Evolutionary conservation across 495 filamentous ascomycete genomes (phyloP).

Genomic region (Tricharina praecox): DNA sequence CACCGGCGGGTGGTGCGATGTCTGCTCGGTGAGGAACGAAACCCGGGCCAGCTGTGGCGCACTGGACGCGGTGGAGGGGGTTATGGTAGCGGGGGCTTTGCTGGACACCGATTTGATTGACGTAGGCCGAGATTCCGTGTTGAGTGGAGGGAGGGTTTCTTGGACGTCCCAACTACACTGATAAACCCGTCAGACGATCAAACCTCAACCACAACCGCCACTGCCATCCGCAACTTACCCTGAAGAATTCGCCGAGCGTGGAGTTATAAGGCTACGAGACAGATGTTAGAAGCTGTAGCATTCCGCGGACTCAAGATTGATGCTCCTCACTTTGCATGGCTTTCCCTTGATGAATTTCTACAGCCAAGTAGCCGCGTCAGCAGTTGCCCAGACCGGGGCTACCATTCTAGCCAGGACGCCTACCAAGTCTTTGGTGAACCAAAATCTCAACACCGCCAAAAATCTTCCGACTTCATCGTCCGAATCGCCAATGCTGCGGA

Average conservation of each 20-base stretch:
- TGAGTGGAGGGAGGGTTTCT: conserved; percentile 32
- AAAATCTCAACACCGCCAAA: conserved; percentile 83
- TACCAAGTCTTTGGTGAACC: conserved; percentile 94
- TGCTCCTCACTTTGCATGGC: conserved; percentile 52
- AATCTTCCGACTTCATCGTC: conserved; percentile 82
- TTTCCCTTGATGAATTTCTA: conserved; percentile 96
- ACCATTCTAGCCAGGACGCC: conserved; percentile 10
- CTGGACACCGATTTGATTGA: conserved; percentile 34
- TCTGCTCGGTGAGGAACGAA: conserved; percentile 90
- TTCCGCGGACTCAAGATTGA: background rate
- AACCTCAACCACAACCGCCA: background rate
- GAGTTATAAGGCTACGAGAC: conserved; percentile 68
- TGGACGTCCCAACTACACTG: conserved; percentile 90
- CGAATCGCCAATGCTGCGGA: conserved; percentile 79
- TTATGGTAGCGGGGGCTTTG: conserved; percentile 24
- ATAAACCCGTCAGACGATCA: conserved; percentile 5
- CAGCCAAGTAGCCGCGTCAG: background rate
- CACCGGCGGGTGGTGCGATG: conserved; percentile 95
- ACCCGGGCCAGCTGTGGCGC: conserved; percentile 47
- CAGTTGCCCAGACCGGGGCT: background rate
- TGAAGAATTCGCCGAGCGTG: conserved; percentile 91
- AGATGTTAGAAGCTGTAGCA: background rate
- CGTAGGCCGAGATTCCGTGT: conserved; percentile 31
- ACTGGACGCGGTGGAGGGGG: conserved; percentile 29
- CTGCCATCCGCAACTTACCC: conserved; percentile 42